phyloP scores from a whole-genome alignment of 208 protist species.

The Leishmania tarentolae region DNA sequence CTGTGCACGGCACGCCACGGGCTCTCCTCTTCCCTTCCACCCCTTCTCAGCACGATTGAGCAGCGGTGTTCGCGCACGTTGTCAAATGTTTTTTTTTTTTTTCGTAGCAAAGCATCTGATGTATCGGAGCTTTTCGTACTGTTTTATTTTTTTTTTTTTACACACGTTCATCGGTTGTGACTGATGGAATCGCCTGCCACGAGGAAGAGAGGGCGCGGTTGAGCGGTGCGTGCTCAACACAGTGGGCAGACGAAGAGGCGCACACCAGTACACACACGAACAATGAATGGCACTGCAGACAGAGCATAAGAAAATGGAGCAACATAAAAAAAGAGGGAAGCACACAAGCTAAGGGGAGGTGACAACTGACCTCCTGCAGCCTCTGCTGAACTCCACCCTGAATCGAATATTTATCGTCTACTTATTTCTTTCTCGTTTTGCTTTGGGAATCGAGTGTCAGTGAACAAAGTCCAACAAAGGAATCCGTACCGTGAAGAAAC shows the following conservation, averaged over 20 bases:
- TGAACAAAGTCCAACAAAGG: neutral
- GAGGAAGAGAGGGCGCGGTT: neutral
- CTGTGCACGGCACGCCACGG: neutral
- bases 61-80: neutral
- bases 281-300: neutral
- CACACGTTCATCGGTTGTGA: neutral
- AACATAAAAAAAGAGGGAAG: slow-evolving; percentile 1
- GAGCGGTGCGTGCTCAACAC: neutral
- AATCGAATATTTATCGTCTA: neutral
- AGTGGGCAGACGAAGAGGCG: slow-evolving; percentile 2
- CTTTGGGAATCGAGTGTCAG: neutral
- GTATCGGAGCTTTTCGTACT: neutral
- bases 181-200: neutral
- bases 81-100: neutral
- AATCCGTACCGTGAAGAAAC: neutral
- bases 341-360: neutral
- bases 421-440: neutral
- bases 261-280: neutral
- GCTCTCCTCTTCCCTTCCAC: neutral
- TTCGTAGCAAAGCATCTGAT: too few relatives aligned
- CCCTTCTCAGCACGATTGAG: neutral
- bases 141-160: neutral
- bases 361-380: neutral
- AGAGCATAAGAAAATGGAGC: neutral
- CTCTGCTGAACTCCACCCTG: neutral